Conservation (phyloP, 805 yeast genomes). For the Starmerella cellae region DNA sequence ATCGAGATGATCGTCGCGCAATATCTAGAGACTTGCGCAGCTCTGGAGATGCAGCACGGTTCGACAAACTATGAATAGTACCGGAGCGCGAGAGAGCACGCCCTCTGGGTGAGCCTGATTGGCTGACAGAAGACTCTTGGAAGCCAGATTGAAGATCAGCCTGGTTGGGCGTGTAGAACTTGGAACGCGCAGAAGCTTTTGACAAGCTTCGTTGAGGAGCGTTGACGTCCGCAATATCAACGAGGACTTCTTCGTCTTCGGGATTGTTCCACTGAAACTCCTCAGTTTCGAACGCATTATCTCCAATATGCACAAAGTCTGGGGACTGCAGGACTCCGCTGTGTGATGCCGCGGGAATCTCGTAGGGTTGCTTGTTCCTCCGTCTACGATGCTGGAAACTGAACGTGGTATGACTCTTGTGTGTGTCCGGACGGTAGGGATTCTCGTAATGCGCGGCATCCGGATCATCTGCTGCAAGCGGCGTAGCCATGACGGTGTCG, state of each 20-base stretch:
- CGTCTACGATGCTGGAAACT: slow-evolving; percentile 10
- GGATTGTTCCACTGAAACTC: slow-evolving; percentile 16
- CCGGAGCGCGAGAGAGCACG: slow-evolving; percentile 1
- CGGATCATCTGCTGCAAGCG: slow-evolving; percentile 23
- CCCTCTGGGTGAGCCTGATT: not conserved
- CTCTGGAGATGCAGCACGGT: slow-evolving; percentile 11
- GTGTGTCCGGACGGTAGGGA: slow-evolving; percentile 21
- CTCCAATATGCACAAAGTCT: slow-evolving; percentile 19
- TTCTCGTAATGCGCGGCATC: slow-evolving; percentile 23
- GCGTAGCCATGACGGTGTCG: slow-evolving; percentile 25
- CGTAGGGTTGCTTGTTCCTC: slow-evolving; percentile 15
- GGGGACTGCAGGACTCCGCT: slow-evolving; percentile 19
- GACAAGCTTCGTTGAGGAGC: not conserved
- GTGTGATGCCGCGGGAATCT: slow-evolving; percentile 18
- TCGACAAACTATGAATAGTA: slow-evolving; percentile 15
- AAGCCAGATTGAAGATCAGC: not conserved
- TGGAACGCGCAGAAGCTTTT: not conserved
- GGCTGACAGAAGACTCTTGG: not conserved
- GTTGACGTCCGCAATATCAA: not conserved
- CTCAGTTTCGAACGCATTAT: slow-evolving; percentile 12
- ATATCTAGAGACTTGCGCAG: slow-evolving; percentile 23
- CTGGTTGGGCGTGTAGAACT: not conserved
- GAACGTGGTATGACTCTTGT: slow-evolving; percentile 5
- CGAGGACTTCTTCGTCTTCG: not conserved
- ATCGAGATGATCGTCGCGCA: slow-evolving; percentile 19